Evolutionary conservation across 1,284 basidiomycete genomes (phyloP).

Genomic region (Tremellales sp.): DNA sequence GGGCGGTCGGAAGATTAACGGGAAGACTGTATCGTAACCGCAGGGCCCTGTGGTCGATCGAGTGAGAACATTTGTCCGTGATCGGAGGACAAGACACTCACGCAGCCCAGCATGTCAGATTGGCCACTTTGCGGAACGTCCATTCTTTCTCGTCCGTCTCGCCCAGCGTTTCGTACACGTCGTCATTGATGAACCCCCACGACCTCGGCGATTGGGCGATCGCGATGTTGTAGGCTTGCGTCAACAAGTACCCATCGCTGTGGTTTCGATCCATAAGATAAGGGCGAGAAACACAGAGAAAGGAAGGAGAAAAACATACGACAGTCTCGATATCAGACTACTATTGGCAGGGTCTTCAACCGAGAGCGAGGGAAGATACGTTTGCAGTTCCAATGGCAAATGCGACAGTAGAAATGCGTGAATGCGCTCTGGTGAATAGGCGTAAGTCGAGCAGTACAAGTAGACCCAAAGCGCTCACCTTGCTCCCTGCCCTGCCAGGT

Average conservation of each 20-base stretch:
- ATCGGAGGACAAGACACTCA: slow-evolving; percentile 22
- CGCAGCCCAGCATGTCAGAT: slow-evolving; percentile 47
- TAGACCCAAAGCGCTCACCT: slow-evolving; percentile 19
- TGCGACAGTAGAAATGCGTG: slow-evolving; percentile 36
- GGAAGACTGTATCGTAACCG: slow-evolving; percentile 42
- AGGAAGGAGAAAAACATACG: slow-evolving; percentile 16
- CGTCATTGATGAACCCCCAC: slow-evolving; percentile 47
- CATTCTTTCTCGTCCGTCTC: slow-evolving; percentile 25
- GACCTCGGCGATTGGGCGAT: slow-evolving; percentile 30
- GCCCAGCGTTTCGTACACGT: slow-evolving; percentile 42
- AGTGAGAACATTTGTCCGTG: neutral
- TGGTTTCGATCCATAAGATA: neutral
- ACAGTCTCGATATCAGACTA: slow-evolving; percentile 21
- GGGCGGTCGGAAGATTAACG: slow-evolving; percentile 24
- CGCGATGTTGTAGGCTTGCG: slow-evolving; percentile 39
- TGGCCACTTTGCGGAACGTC: slow-evolving; percentile 45
- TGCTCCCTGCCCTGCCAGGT: slow-evolving; percentile 72
- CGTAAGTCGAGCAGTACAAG: neutral
- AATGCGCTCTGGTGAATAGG: slow-evolving; percentile 25
- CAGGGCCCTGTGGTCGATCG: slow-evolving; percentile 31
- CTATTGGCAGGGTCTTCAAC: slow-evolving; percentile 4
- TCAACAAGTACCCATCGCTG: slow-evolving; percentile 45
- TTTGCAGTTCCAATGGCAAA: slow-evolving; percentile 27
- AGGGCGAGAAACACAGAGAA: neutral
- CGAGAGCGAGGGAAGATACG: slow-evolving; percentile 20